phyloP scores from a whole-genome alignment of 208 protist species.

The Trichomonas gallinae region DNA sequence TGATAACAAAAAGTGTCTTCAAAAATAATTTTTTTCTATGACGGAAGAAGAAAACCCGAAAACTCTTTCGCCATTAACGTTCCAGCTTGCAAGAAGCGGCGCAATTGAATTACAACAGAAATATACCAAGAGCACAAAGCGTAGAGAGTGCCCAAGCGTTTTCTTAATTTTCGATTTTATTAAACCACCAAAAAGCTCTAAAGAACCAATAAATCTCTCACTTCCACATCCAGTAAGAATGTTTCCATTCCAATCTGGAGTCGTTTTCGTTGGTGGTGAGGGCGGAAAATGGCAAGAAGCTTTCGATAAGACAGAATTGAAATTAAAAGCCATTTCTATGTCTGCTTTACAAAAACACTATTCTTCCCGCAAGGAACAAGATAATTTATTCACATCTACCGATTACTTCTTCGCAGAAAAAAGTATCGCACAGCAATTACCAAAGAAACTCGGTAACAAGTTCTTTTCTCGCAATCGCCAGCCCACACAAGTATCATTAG shows the following conservation, averaged over 20 bases:
- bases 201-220: not conserved
- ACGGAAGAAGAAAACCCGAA: not conserved
- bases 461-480: not conserved
- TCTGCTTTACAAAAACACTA: not conserved
- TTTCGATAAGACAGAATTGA: not conserved
- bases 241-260: not conserved
- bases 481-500: not conserved
- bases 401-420: not conserved
- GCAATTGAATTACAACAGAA: not conserved
- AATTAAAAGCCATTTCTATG: not conserved
- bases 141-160: not conserved
- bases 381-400: not conserved
- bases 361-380: not conserved
- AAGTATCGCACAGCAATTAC: not conserved
- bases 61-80: not conserved
- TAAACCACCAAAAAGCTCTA: not conserved
- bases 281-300: not conserved
- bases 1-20: no score
- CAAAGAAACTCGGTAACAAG: not conserved
- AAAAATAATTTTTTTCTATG: not conserved
- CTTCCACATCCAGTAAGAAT: not conserved
- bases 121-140: conserved; percentile 1
- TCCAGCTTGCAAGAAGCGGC: not conserved
- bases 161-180: not conserved
- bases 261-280: not conserved